These are phyloP conservation scores for Termitomyces sp. DNA, from an alignment of 768 basidiomycete species.

Conservation along the genomic window DNA sequence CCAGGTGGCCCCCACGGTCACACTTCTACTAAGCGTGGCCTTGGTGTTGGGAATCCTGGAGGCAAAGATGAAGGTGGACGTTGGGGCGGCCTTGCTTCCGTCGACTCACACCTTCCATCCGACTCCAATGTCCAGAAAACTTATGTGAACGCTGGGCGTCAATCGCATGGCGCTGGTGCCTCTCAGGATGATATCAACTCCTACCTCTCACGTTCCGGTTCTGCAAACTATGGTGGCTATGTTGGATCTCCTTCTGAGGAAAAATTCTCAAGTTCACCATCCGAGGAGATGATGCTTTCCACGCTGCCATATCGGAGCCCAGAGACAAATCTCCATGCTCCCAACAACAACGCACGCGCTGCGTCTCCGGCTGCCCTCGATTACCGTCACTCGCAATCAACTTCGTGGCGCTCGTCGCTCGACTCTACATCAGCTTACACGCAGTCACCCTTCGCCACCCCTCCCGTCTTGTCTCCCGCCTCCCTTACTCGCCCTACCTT, in stretches of 20 bases:
- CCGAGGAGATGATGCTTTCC: slow-evolving; percentile 12
- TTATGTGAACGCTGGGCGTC: slow-evolving; percentile 1
- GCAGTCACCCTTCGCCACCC: slow-evolving; percentile 7
- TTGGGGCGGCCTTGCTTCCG: slow-evolving; percentile 21
- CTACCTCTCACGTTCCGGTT: slow-evolving; percentile 12
- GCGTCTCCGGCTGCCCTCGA: slow-evolving; percentile 1
- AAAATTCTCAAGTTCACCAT: slow-evolving; percentile 13
- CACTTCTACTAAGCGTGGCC: background rate
- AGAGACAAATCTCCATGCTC: background rate
- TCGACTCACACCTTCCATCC: slow-evolving; percentile 14
- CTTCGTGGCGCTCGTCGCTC: slow-evolving; percentile 6
- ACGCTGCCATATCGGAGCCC: slow-evolving; percentile 6
- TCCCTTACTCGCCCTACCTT: background rate
- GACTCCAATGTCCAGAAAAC: slow-evolving; percentile 8
- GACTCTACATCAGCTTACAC: slow-evolving; percentile 7
- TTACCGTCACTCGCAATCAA: slow-evolving; percentile 1
- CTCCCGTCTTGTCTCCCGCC: slow-evolving; percentile 2
- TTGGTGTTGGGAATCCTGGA: background rate
- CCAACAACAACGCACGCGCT: slow-evolving; percentile 1
- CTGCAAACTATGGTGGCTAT: slow-evolving; percentile 5
- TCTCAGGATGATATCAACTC: slow-evolving; percentile 13
- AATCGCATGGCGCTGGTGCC: slow-evolving; percentile 1
- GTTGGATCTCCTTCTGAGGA: slow-evolving; percentile 15
- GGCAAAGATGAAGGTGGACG: slow-evolving; percentile 1
- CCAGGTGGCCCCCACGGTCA: background rate